These are phyloP conservation scores for Cercospora zeae-maydis DNA, from an alignment of 2,329 filamentous ascomycete genomes.

Conservation along the genomic window DNA sequence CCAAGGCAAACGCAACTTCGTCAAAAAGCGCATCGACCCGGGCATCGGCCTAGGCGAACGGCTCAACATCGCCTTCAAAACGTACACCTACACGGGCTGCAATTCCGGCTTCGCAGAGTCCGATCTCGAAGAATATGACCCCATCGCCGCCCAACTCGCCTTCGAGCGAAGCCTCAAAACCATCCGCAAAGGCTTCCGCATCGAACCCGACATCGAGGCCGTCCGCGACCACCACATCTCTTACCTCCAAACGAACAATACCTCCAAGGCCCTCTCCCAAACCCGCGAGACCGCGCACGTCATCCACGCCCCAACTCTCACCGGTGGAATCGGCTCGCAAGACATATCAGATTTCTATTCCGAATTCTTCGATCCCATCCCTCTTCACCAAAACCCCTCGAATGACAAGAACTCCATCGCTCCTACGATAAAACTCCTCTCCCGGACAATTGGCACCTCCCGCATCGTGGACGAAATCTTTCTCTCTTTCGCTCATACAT, in stretches of 20 bases:
- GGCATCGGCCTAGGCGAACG: conserved; percentile 51
- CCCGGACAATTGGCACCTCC: conserved; percentile 56
- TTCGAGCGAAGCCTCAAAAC: conserved; percentile 63
- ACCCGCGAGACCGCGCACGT: conserved; percentile 40
- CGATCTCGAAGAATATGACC: conserved; percentile 65
- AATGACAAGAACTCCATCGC: conserved; percentile 8
- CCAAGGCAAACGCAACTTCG: conserved; percentile 50
- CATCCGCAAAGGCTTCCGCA: conserved; percentile 58
- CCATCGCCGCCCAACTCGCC: conserved; percentile 61
- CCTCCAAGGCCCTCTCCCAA: conserved; percentile 39
- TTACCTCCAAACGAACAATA: conserved; percentile 34
- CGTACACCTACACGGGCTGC: conserved; percentile 55
- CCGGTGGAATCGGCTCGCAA: conserved; percentile 43
- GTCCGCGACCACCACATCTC: conserved; percentile 40
- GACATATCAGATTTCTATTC: conserved; percentile 53
- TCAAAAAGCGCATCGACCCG: conserved; percentile 48
- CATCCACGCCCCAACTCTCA: conserved; percentile 46
- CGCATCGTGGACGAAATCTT: conserved; percentile 61
- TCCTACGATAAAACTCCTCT: conserved; percentile 52
- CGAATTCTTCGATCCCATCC: conserved; percentile 53
- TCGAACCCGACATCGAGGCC: conserved; percentile 46
- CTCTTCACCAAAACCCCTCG: conserved; percentile 38
- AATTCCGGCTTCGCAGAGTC: conserved; percentile 68
- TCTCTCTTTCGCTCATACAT: conserved; percentile 55
- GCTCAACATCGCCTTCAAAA: conserved; percentile 44